Evolutionary conservation across 1,139 yeast species (phyloP), one percentile per base, ranked within the genome.

Genomic region (Insectozyma bohioensis): DNA sequence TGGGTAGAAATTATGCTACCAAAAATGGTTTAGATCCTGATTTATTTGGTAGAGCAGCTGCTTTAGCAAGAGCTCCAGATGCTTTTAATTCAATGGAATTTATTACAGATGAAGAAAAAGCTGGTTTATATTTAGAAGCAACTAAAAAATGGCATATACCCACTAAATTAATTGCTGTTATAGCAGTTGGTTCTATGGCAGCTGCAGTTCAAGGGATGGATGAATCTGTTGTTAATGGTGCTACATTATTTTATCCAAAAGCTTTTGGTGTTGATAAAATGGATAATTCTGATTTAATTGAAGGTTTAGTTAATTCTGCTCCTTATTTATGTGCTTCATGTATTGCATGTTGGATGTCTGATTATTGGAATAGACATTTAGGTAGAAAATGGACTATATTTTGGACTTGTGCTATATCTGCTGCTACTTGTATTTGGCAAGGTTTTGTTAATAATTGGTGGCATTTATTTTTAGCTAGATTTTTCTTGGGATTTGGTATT

Each of bases 171-270:
- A 59, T 80, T 45, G 75, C 70, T 43, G 78, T 85, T 34, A 75
- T 84, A 36, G 72, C 85, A 12, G 75, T 85, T 54, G 83, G 90
- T 26, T 83, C 95, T 5, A 75, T 86, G 79, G 87, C 94, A 34
- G 96, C 95, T 13, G 85, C 90, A 6, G 90, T 87, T 22, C 95
- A 86, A 57, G 96, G 96, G 51, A 85, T 86, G 87, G 96, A 86
- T 56, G 95, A 86, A 56, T 73, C 94, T 1, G 95, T 85, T 14
- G 75, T 84, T 39, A 85, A 85, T 49, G 96, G 95, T 44, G 95
- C 95, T 7, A 75, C 80, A 36, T 60, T 85, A 30, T 81, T 78
- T 51, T 85, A 80, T 56, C 86, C 90, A 5, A 47, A 49, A 2
- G 56, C 54, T 1, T 68, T 84, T 52, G 80, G 78, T 1, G 66